Evolutionary conservation across 371 early-diverging fungal species (phyloP).

Genomic region (Circinella minor): DNA sequence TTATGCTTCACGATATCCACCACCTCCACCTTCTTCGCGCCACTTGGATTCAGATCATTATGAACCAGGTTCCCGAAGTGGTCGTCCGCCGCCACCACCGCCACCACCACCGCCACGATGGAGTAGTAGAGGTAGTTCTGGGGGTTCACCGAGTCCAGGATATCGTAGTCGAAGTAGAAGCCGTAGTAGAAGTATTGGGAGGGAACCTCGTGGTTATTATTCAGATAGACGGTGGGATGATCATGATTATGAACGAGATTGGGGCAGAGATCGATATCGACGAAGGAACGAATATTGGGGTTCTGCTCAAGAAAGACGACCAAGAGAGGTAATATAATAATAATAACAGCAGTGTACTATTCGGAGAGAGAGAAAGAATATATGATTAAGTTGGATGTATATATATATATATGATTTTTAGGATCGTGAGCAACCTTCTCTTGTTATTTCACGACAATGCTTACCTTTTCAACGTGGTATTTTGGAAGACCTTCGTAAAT

Average conservation of each 20-base stretch:
- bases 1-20: constrained; percentile 14
- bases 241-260: constrained; percentile 16
- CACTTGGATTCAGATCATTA: constrained; percentile 35
- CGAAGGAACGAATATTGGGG: constrained; percentile 32
- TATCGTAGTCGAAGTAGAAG: constrained; percentile 38
- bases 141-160: constrained; percentile 35
- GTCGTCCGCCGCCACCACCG: constrained; percentile 30
- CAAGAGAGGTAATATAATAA: not conserved
- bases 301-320: not conserved
- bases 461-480: constrained; percentile 59
- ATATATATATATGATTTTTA: not conserved
- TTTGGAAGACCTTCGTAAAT: constrained; percentile 48
- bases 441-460: constrained; percentile 57
- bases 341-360: not conserved
- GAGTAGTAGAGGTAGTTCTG: constrained; percentile 3
- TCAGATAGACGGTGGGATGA: constrained; percentile 16
- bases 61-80: constrained; percentile 19
- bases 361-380: not conserved
- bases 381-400: not conserved
- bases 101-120: constrained; percentile 26
- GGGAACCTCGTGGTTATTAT: constrained; percentile 20
- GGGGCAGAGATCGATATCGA: constrained; percentile 20
- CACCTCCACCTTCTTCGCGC: constrained; percentile 30
- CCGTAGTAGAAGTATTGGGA: constrained; percentile 36
- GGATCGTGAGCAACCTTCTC: constrained; percentile 35